Conservation (phyloP, 1,284 basidiomycete species). For the Apiotrichum montevideense region DNA sequence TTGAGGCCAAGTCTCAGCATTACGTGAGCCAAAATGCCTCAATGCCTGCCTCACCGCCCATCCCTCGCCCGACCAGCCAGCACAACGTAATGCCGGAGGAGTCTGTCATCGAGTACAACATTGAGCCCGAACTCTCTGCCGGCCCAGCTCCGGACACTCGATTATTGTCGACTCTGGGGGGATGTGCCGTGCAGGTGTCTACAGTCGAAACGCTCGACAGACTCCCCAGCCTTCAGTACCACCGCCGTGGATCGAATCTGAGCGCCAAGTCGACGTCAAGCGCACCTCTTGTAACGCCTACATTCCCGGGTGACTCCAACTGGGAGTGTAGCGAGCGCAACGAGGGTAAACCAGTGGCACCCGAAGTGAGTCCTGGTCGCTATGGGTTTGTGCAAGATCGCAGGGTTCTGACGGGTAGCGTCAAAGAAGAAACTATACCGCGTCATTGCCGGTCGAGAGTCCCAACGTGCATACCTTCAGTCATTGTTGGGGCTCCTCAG, state of each 20-base stretch:
- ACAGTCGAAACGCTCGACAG: background rate
- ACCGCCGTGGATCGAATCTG: background rate
- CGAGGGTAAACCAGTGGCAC: background rate
- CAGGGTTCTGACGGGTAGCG: too few species aligned
- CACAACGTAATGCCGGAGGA: background rate
- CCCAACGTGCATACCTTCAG: background rate
- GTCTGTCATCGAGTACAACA: conserved; percentile 1
- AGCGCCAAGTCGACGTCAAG: background rate
- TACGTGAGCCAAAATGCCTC: too few species aligned
- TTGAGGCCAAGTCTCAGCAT: too few species aligned
- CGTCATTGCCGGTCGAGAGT: background rate
- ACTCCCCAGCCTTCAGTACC: background rate
- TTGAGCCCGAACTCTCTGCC: background rate
- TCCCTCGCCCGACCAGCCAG: background rate
- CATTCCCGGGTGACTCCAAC: background rate
- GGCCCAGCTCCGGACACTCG: background rate
- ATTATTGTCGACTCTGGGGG: background rate
- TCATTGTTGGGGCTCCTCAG: background rate
- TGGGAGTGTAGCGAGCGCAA: background rate
- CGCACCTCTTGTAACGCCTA: background rate
- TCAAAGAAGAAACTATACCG: too few species aligned
- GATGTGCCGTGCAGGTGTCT: background rate
- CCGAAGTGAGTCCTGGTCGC: background rate
- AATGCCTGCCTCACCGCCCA: background rate
- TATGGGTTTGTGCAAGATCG: too few species aligned